Evolutionary conservation across 2,329 filamentous ascomycete genomes (phyloP), one percentile per base, ranked within the genome.

Genomic region (Aspergillus sp.): DNA sequence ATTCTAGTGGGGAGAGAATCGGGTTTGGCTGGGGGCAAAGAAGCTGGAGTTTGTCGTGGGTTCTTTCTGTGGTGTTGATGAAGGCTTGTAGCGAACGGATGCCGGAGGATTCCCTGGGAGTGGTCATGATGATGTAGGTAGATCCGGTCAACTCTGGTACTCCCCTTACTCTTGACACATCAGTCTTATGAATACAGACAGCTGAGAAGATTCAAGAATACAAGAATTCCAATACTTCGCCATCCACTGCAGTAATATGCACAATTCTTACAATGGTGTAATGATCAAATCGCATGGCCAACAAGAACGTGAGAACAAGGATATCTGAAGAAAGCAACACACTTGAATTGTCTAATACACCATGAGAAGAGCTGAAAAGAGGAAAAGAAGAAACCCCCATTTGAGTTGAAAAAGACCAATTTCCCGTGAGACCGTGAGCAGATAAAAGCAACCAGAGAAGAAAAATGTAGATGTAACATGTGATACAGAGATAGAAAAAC

Each of bases 311-410:
- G 46, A 22, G 20, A n/a, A 42, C 36, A 42, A 42, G 18, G 16
- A 46, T 46, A 46, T 22, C 18, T 24, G 31, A 32, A 58, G 22
- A 52, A 58, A 51, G 6, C 42, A 53, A 54, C 45, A 58, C 39
- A 62, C 63, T 67, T 55, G 53, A 67, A 65, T 69, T 65, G 59
- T 69, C 67, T 69, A 68, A 69, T 69, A 68, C 68, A 70, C 62
- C 64, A 57, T 58, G 62, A 65, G 57, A 65, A 57, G 60, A 64
- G 62, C 57, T 61, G 54, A 55, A 59, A 45, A 54, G 46, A 57
- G 39, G 56, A 54, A 55, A 54, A 54, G 54, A 49, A 57, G 50
- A 61, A 46, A 54, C 54, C 26, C 26, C 26, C 26, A 29, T 29
- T 29, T 29, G 26, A 29, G 26, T 2, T 29, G 6, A 42, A 42